Percentiles rank a stretch among this genome's conserved stretches.
phyloP scores from a whole-genome alignment of 2,329 filamentous ascomycete species.

The Colletotrichum scovillei region DNA sequence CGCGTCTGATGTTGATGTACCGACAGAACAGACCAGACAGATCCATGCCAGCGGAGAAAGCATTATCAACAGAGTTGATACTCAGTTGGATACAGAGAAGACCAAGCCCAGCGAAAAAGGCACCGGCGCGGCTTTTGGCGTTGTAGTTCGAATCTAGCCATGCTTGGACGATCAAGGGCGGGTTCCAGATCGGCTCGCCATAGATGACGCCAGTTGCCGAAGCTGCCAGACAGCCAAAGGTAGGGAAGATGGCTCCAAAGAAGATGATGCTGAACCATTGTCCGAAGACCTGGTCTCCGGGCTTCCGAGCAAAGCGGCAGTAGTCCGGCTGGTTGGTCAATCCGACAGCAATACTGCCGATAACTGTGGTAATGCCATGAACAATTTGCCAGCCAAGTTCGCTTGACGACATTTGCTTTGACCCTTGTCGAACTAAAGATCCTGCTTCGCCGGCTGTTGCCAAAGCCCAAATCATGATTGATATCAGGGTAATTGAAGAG shows the following conservation, averaged over 20 bases:
- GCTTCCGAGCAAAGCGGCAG: constrained; percentile 52
- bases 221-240: constrained; percentile 51
- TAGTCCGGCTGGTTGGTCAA: constrained; percentile 58
- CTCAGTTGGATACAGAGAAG: constrained; percentile 34
- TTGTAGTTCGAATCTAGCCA: constrained; percentile 25
- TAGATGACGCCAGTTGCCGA: constrained; percentile 43
- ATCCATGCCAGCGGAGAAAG: constrained; percentile 63
- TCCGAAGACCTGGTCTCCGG: constrained; percentile 53
- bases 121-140: constrained; percentile 27
- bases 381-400: constrained; percentile 50
- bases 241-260: constrained; percentile 50
- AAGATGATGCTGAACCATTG: constrained; percentile 51
- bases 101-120: constrained; percentile 37
- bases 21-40: constrained; percentile 62
- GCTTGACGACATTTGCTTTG: constrained; percentile 21
- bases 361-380: constrained; percentile 52
- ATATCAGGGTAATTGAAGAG: constrained; percentile 44
- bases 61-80: constrained; percentile 37
- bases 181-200: constrained; percentile 54
- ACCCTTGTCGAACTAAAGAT: constrained; percentile 37
- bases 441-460: constrained; percentile 46
- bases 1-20: constrained; percentile 67
- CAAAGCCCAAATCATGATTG: constrained; percentile 50
- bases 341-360: constrained; percentile 57
- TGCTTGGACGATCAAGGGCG: constrained; percentile 39